Conservation (phyloP, 139 green algal species). For the Gonium pectorale region DNA sequence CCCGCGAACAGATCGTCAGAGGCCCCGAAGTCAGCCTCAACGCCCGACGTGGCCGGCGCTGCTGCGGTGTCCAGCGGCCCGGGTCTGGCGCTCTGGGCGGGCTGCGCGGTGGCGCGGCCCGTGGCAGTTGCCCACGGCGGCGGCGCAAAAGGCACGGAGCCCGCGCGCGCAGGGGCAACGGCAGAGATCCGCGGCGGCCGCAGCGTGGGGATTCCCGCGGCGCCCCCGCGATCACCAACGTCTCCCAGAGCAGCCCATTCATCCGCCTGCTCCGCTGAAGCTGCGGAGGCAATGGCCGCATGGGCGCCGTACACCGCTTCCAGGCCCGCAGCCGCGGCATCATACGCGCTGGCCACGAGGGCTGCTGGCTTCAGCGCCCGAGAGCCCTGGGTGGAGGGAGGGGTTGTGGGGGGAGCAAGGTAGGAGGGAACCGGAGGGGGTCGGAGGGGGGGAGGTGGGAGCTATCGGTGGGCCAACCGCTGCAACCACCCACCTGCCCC, state of each 20-base stretch:
- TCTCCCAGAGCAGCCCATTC: background rate
- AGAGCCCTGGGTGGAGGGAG: background rate
- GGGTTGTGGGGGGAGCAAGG: background rate
- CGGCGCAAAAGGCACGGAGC: background rate
- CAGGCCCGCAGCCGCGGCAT: background rate
- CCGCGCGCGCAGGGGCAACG: background rate
- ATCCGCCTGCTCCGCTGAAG: background rate
- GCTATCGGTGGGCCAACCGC: no score
- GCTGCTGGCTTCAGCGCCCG: background rate
- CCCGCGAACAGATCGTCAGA: constrained; percentile 19
- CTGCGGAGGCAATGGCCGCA: background rate
- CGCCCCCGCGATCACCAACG: background rate
- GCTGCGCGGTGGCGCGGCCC: background rate
- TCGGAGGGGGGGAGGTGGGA: background rate
- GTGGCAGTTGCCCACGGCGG: background rate
- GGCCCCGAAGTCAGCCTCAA: background rate
- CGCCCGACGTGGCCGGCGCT: background rate
- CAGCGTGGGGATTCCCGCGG: no score
- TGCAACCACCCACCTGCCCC: background rate
- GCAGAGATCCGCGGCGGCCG: background rate
- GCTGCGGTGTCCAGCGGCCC: background rate
- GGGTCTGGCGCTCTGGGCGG: background rate
- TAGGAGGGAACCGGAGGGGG: background rate
- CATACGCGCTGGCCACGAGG: background rate
- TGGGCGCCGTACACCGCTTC: background rate